Base-by-base conservation (phyloP, 2,329 filamentous ascomycete genomes). In the Helotiales sp. region DNA sequence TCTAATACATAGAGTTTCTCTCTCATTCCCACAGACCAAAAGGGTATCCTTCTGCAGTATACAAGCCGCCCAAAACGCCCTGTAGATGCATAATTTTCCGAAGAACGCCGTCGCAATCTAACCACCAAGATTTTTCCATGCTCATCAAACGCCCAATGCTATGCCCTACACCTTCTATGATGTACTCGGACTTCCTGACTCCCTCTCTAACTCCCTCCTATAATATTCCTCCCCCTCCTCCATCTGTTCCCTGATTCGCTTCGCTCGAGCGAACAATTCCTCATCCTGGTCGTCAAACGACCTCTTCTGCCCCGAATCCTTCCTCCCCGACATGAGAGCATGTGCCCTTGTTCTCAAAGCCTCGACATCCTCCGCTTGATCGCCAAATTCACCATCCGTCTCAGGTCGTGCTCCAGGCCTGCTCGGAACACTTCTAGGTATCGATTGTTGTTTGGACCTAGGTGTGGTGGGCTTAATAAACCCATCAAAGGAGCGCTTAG, bases 251-350 rank as follows among this genome's bases (percentile, higher is more conserved):
- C 75, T 71, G 22, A 78, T 58, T 58, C 71, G 73, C 65, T 73
- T 78, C n/a, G 75, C 74, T 43, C 75, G 69, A 24, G 71, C 75
- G 59, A 78, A 78, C 6, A 78, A 62, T n/a, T 74, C 76, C 20
- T 75, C 71, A 55, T 77, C 75, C 17, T 72, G 69, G 45, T 74
- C 72, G 15, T 64, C 61, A 28, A 70, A 58, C 50, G 61, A 58
- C 37, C 71, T 43, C 49, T 72, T 72, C 43, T 59, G 54, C 7
- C 64, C 60, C 22, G 61, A 45, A 24, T 58, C 65, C 54, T 68
- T 57, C 55, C 71, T 69, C 10, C 69, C 69, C 13, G 57, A 64
- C 55, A 76, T 69, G 11, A 71, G 47, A 5, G 67, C 70, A 57
- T 66, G 74, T 1, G 76, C 75, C 57, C 69, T 71, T 15, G 67